Conservation (phyloP, 2,329 filamentous ascomycete species). For the Fusarium tuaranense region DNA sequence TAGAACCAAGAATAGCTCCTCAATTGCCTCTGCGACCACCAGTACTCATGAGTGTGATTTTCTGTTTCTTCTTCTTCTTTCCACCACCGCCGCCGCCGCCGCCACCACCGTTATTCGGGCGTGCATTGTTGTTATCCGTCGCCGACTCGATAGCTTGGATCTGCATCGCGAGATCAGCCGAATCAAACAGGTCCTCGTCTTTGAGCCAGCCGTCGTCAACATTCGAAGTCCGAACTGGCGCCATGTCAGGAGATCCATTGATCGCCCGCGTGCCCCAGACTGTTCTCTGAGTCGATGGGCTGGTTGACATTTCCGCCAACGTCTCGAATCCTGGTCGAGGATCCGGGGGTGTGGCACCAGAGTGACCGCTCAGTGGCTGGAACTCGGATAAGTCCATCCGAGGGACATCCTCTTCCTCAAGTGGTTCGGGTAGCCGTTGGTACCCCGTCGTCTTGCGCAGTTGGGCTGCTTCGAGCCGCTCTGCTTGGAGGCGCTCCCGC, state of each 20-base stretch:
- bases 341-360: conserved; percentile 66
- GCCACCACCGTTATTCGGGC: conserved; percentile 27
- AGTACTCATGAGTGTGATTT: conserved; percentile 79
- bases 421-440: conserved; percentile 51
- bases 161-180: conserved; percentile 70
- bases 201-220: conserved; percentile 87
- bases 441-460: conserved; percentile 65
- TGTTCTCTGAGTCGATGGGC: conserved; percentile 79
- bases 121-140: conserved; percentile 45
- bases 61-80: conserved; percentile 79
- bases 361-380: conserved; percentile 66
- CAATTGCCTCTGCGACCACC: conserved; percentile 63
- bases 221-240: conserved; percentile 45
- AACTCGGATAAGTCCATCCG: conserved; percentile 71
- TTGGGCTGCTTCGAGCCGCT: conserved; percentile 80
- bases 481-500: conserved; percentile 83
- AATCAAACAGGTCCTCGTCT: conserved; percentile 78
- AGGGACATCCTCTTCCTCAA: conserved; percentile 53
- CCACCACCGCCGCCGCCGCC: conserved; percentile 47
- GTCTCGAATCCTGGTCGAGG: conserved; percentile 72
- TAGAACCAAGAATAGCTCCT: conserved; percentile 13
- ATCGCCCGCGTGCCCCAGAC: conserved; percentile 92
- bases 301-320: conserved; percentile 83
- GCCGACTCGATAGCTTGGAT: conserved; percentile 64
- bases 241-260: conserved; percentile 67